Base-by-base conservation (phyloP, 768 basidiomycete genomes). In the Suillus discolor region DNA sequence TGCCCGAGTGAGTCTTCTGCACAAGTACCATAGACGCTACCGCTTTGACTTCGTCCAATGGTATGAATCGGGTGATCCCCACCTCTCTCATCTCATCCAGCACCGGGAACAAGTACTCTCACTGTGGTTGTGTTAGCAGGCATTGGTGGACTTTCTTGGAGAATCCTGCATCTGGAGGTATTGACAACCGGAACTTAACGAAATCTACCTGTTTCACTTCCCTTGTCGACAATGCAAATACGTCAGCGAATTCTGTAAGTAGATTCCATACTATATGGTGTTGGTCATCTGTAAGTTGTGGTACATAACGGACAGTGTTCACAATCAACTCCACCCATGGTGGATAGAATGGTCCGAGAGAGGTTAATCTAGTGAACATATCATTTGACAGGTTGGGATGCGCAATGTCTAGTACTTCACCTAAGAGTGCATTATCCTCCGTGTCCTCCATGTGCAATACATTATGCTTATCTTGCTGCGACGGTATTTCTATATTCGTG, bases 181-280 rank as follows among this genome's bases (percentile, higher is more conserved):
- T 72, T 57, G 79, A 70, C 4, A 83, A 71, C 1, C 57, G 64
- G 66, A 83, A 80, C 1, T 70, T 69, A 4, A 74, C 75, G 1
- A 74, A 77, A 9, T 70, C 51, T 0, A 83, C 75, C 0, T 70
- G 66, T 1, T 54, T 59, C 3, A 84, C 82, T 64, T 84, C 80
- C 23, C 74, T 72, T 9, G 82, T 67, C 0, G 77, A 74, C 2
- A 82, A 67, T 6, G 80, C 79, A 63, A 82, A 84, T 34, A 74
- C 68, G 66, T 83, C 80, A 0, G 82, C 79, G 61, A 72, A 81
- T 57, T 77, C 64, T 0, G 7, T 44, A 0, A 83, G 39, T 3
- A 81, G 57, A 0, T 41, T 62, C 0, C 53, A 1, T 31, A 31
- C 31, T 4, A 31, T 31, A 4, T 31, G 4, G 31, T 1, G 31